These are phyloP conservation scores for Knufia fluminis DNA, from an alignment of 2,329 filamentous ascomycete species.

Conservation along the genomic window DNA sequence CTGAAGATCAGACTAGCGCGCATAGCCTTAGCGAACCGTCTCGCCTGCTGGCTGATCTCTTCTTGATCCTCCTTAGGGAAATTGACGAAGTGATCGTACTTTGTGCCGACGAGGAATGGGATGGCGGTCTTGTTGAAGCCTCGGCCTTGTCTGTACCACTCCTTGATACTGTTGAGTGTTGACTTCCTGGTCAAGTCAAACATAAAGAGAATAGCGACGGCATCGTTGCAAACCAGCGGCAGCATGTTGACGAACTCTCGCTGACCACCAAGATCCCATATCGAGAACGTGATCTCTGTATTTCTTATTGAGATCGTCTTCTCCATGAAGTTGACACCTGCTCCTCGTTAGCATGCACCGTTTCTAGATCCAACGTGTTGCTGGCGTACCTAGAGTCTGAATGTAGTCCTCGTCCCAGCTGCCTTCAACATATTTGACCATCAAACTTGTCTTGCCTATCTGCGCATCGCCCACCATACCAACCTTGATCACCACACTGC, in stretches of 20 bases:
- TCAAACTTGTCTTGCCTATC: conserved; percentile 96
- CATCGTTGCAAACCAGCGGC: conserved; percentile 97
- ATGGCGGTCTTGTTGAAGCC: conserved; percentile 99
- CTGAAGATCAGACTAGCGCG: conserved; percentile 95
- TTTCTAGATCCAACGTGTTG: not conserved
- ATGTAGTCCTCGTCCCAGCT: conserved; percentile 99
- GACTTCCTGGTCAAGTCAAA: conserved; percentile 97
- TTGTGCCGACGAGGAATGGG: conserved; percentile 90
- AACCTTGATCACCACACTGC: conserved; percentile 91
- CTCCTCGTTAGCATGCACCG: conserved; percentile 10
- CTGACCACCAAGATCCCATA: conserved; percentile 97
- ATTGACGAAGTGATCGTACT: conserved; percentile 99
- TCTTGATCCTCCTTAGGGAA: conserved; percentile 96
- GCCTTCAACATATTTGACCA: conserved; percentile 99
- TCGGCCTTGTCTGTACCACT: conserved; percentile 95
- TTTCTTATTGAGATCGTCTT: conserved; percentile 99
- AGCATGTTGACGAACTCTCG: conserved; percentile 99
- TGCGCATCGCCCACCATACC: conserved; percentile 99
- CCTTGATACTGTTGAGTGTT: conserved; percentile 97
- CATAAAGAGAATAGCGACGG: conserved; percentile 98
- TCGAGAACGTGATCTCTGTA: conserved; percentile 98
- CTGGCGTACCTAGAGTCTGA: conserved; percentile 67
- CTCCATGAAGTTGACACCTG: conserved; percentile 98
- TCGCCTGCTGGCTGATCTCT: conserved; percentile 93
- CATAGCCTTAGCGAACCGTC: conserved; percentile 96